Evolutionary conservation across 257 asterid genomes (phyloP), one percentile per base, ranked within the genome.

Genomic region (Avicennia marina): DNA sequence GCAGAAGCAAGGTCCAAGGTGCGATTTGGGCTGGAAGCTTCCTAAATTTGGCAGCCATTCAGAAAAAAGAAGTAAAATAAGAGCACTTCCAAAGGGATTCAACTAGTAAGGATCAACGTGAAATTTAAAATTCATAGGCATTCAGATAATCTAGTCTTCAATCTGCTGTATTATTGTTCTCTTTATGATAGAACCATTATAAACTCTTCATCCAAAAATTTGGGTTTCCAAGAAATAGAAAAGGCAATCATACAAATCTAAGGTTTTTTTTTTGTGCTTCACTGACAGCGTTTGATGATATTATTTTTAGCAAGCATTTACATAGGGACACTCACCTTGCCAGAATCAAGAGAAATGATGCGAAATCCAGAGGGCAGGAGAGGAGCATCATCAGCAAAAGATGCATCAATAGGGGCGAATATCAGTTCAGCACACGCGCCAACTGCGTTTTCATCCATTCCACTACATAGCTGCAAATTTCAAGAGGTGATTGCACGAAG

Each of bases 1-100:
- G 97, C 87, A 36, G 97, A 86, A 55, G 97, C 94, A 10, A 89
- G 95, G 70, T 89, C 97, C 49, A 89, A 89, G 33, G 97, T 89
- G 60, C 94, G 94, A 54, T 86, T 89, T 46, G 94, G 97, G 63
- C 89, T 89, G 0, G 89, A 75, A 60, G 83, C 76, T 57, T 85
- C 96, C 96, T 88, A 75, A 46, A 48, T 25, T 49, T 64, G 22
- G 44, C 20, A 53, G 54, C 46, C 4, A 39, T 13, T 50, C 10
- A 55, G 32, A 9, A 17, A 33, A 41, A 31, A 2, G 20, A 22
- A 56, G 44, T n/a, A 6, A 10, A 5, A 6, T 26, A 46, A 36
- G 17, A 34, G 42, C n/a, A n/a, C 40, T 56, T 16, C 29, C 15
- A 34, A 17, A 25, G 20, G 43, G 47, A 3, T 13, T 33, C 11